Conservation (phyloP, 108 stramenopile species). For the Discostella stelligeroides region DNA sequence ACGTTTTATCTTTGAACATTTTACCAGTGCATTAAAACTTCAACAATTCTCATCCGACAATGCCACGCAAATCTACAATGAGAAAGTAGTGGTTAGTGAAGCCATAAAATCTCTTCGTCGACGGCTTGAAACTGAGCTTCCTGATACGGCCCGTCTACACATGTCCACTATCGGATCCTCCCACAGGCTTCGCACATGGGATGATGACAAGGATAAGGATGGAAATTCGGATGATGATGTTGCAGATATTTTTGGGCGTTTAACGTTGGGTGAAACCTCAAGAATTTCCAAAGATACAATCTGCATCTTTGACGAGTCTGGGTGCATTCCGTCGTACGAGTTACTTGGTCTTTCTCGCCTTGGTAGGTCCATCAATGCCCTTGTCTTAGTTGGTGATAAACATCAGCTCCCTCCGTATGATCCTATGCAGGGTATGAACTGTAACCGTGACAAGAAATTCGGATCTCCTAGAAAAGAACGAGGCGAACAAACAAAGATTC, state of each 20-base stretch:
- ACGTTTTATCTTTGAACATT: slow-evolving; percentile 12
- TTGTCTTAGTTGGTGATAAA: slow-evolving; percentile 51
- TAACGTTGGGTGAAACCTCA: slow-evolving; percentile 4
- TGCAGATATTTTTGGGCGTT: not conserved
- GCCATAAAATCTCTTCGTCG: slow-evolving; percentile 14
- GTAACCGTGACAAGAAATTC: not conserved
- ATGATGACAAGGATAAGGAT: no score
- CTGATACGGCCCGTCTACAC: slow-evolving; percentile 31
- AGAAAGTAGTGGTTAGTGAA: slow-evolving; percentile 15
- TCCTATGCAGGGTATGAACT: slow-evolving; percentile 25
- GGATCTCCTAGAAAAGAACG: not conserved
- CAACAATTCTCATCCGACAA: slow-evolving; percentile 26
- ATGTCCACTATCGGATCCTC: slow-evolving; percentile 60
- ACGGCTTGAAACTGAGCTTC: slow-evolving; percentile 21
- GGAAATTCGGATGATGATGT: no score
- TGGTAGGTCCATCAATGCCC: slow-evolving; percentile 29
- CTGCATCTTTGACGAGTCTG: slow-evolving; percentile 59
- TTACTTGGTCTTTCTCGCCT: slow-evolving; percentile 49
- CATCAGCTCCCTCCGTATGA: slow-evolving; percentile 56
- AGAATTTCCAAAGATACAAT: slow-evolving; percentile 36
- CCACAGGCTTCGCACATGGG: slow-evolving; percentile 38
- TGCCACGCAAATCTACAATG: slow-evolving; percentile 18
- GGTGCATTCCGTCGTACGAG: slow-evolving; percentile 61
- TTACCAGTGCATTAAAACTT: slow-evolving; percentile 4
- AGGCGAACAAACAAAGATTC: not conserved